Base-by-base conservation (phyloP, 495 filamentous ascomycete genomes). In the Podospora comata region DNA sequence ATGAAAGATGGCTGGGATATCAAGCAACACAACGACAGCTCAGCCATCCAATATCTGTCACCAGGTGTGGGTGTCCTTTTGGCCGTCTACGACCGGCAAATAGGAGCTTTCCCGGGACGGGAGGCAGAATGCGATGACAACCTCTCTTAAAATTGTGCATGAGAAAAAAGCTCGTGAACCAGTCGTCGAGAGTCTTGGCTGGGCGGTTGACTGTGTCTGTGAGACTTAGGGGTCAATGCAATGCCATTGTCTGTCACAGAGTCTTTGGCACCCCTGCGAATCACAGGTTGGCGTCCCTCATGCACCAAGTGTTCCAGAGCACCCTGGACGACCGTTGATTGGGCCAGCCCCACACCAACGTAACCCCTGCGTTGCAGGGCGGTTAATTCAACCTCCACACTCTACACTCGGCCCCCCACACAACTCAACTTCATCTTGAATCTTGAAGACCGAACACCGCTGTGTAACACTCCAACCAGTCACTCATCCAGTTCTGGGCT, bases 241-340 rank as follows among this genome's bases (percentile, higher is more conserved):
- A 76, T 71, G 73, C 67, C 59, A 59, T 66, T 57, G 62, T 60
- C 67, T 74, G 71, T 78, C 72, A 75, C 77, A 77, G 76, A 74
- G 56, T 65, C 72, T 73, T 65, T 73, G 74, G 73, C 74, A 79
- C 75, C 71, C 66, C 65, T 73, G 76, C 77, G 71, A 78, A 79
- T 75, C 76, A 76, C 69, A 70, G 71, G 73, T 73, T 74, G 68
- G 69, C 68, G 65, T 70, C 72, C 67, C 65, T 81, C 79, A 79
- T 77, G 79, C 80, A 78, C 59, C 61, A 77, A 79, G 73, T 73
- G 78, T 81, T 81, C 75, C 80, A 67, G 78, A 76, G 71, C 71
- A 71, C 54, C 65, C 44, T 71, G 66, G 68, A 55, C 56, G 65
- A 56, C 62, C 64, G 30, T 69, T 82, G 74, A 82, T 82, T 83